Base-by-base conservation (phyloP, 2,329 filamentous ascomycete genomes). In the Cordyceps javanica region DNA sequence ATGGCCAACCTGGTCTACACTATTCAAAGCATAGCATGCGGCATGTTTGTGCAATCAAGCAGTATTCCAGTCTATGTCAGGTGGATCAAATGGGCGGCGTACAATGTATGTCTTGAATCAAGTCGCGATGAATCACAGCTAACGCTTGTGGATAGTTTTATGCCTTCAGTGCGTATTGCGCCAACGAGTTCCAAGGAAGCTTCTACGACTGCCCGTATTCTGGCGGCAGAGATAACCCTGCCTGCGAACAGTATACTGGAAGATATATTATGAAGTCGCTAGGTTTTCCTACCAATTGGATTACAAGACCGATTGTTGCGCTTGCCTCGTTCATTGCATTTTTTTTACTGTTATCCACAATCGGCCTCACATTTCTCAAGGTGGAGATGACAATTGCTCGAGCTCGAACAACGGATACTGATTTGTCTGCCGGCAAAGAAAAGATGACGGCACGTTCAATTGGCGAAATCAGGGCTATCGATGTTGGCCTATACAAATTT, bases 31-130 rank as follows among this genome's bases (percentile, higher is more conserved):
- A 83, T 91, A 74, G 85, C 85, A 0, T 90, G 88, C 61, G 89
- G 89, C 1, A 91, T 87, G 69, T 91, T 92, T 62, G 83, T 91
- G 14, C 88, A 91, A 67, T 78, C 79, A 11, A 83, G 89, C 55
- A 83, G 85, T 5, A 88, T 92, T 3, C 87, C 89, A 0, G 76
- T 91, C 1, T 92, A 91, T 64, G 82, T 90, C n/a, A 78, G 88
- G 57, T 92, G 89, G 89, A 73, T 89, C 2, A 91, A 90, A 66
- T 88, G 83, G 75, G 78, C 79, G 25, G 80, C 82, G 1, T 87
- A 85, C 62, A 78, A 80, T 23, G 79, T 80, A 70, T 67, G 75
- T 66, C 4, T 11, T 25, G 2, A 3, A 67, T 56, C 1, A 6
- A 32, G 30, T 11, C 30, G n/a, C 38, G 2, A 6, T 28, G 16